phyloP scores from a whole-genome alignment of 2,329 filamentous ascomycete species.

The Penicillium olsonii region DNA sequence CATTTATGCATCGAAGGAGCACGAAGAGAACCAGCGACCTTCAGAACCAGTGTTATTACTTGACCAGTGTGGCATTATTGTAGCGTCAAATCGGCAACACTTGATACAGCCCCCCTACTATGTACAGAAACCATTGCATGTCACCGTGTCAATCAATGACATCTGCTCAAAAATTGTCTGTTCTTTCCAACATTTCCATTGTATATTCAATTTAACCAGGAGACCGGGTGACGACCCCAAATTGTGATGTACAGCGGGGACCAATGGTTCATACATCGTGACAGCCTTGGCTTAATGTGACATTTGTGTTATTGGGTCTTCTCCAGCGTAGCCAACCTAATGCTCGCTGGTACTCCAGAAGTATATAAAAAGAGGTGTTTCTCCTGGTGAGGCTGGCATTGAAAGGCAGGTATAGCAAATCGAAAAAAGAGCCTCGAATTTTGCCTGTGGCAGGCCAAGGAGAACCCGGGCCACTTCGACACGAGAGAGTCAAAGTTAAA shows the following conservation, averaged over 20 bases:
- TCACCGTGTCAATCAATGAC: background rate
- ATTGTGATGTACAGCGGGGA: conserved; percentile 9
- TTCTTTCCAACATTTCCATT: background rate
- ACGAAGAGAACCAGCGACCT: background rate
- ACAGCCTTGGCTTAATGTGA: background rate
- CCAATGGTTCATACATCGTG: conserved; percentile 3
- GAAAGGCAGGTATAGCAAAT: background rate
- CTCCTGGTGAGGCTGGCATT: background rate
- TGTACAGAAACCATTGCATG: too few relatives aligned
- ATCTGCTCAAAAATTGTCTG: background rate
- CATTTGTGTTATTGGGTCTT: background rate
- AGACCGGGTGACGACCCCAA: background rate
- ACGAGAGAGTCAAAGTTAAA: too few relatives aligned
- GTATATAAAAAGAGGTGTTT: background rate
- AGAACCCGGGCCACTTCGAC: too few relatives aligned
- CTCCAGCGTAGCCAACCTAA: background rate
- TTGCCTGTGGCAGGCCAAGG: background rate
- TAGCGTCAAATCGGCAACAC: too few relatives aligned
- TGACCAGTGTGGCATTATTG: too few relatives aligned
- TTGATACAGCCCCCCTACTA: too few relatives aligned
- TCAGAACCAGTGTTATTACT: too few relatives aligned
- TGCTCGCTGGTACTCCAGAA: background rate
- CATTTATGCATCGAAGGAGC: too few relatives aligned
- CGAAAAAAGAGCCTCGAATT: background rate
- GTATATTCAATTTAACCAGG: background rate